Base-by-base conservation (phyloP, 2,329 filamentous ascomycete genomes). In the Chaetomiaceae sp. region DNA sequence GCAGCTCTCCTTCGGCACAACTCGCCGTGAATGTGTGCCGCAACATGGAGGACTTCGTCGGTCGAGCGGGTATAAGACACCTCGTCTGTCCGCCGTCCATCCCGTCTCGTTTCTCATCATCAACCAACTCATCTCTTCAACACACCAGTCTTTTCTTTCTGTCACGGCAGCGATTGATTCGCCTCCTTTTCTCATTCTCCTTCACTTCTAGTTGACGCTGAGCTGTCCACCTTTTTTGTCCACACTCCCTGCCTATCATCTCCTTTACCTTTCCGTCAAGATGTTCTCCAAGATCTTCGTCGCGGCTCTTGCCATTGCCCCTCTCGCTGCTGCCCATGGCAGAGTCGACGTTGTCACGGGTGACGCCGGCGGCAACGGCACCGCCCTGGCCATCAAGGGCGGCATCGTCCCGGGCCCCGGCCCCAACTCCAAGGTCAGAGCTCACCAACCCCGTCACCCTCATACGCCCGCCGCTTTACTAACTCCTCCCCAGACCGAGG, bases 371-470 rank as follows among this genome's bases (percentile, higher is more conserved):
- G 68, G 68, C 51, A 71, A 71, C 55, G 62, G 62, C 18, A 70
- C 68, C 1, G 68, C 62, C n/a, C 59, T 70, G 3, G 68, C 60
- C 18, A 71, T 70, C 49, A 54, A 61, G 49, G 68, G 68, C 36
- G 67, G 54, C 29, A 53, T 68, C 45, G 64, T 72, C 14, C 68
- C 70, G 6, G 63, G 64, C 7, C 49, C 66, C 0, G 69, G 69
- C 17, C 55, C 55, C 19, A 72, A 72, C 62, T 56, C 53, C 27
- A 54, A 61, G 47, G 58, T 58, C 9, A 11, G 50, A 9, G 18
- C 14, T 30, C 6, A 7, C 14, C 2, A 26, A 7, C 20, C 6
- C 20, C 30, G 27, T 14, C 14, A 15, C 17, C 8, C 19, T n/a
- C 6, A 15, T 29, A 17, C 29, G 14, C n/a, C 18, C 15, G 14